phyloP scores from a whole-genome alignment of 1,139 yeast genomes.

The Candida labiduridarum region DNA sequence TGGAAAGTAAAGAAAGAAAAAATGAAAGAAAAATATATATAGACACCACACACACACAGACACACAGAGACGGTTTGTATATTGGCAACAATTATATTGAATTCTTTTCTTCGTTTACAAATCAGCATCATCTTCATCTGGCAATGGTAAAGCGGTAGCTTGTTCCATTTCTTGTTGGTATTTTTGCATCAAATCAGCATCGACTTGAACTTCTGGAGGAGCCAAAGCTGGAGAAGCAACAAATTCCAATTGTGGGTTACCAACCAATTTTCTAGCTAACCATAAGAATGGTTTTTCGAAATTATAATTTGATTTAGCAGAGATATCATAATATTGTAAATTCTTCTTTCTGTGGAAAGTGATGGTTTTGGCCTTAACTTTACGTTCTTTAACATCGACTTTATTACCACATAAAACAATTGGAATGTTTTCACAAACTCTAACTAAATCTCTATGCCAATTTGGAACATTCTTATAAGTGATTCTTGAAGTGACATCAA shows the following conservation, averaged over 20 bases:
- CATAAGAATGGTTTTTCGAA: conserved; percentile 99
- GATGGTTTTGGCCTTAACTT: conserved; percentile 99
- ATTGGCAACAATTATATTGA: neutral
- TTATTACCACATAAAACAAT: conserved; percentile 99
- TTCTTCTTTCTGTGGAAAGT: conserved; percentile 99
- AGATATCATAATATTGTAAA: conserved; percentile 98
- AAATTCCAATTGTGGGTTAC: conserved; percentile 96
- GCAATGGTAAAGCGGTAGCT: conserved; percentile 99
- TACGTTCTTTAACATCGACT: conserved; percentile 99
- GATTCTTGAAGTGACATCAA: conserved; percentile 98
- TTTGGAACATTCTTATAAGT: conserved; percentile 99
- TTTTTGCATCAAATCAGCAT: conserved; percentile 93
- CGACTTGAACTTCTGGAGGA: conserved; percentile 99
- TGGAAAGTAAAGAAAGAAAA: too few species aligned
- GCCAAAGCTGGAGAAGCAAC: conserved; percentile 99
- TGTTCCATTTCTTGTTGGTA: conserved; percentile 99
- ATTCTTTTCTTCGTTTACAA: conserved; percentile 48
- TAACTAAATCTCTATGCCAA: conserved; percentile 99
- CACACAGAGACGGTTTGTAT: too few species aligned
- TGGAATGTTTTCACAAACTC: conserved; percentile 99
- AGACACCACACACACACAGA: too few species aligned
- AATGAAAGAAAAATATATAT: too few species aligned
- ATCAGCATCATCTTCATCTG: conserved; percentile 99
- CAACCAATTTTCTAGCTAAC: conserved; percentile 99
- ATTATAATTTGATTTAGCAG: conserved; percentile 99